Conservation (phyloP, 2,329 filamentous ascomycete species). For the Amylocarpus encephaloides region DNA sequence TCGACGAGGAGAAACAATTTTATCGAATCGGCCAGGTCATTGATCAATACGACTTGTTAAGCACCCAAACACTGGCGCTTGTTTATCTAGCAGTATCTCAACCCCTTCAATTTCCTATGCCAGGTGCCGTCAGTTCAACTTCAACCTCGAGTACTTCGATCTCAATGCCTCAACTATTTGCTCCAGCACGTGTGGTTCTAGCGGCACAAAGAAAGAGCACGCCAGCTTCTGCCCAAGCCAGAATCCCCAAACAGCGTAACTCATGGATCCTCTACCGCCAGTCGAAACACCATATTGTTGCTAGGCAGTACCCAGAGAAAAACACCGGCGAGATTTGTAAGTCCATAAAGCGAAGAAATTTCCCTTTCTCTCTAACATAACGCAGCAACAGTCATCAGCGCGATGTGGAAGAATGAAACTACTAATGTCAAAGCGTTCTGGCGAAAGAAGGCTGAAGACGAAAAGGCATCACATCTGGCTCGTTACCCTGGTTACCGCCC, state of each 20-base stretch:
- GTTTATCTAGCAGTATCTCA: neutral
- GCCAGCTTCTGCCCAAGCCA: neutral
- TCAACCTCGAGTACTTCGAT: neutral
- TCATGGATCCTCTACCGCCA: slow-evolving; percentile 7
- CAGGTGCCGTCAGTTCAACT: neutral
- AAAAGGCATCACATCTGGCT: neutral
- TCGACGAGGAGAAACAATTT: neutral
- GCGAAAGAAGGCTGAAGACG: neutral
- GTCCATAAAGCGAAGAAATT: neutral
- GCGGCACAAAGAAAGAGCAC: neutral
- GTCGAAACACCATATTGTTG: slow-evolving; percentile 2
- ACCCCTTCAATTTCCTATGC: neutral
- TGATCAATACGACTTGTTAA: neutral
- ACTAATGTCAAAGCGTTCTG: neutral
- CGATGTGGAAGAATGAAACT: slow-evolving; percentile 4
- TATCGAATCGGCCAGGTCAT: slow-evolving; percentile 6
- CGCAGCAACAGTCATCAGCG: neutral
- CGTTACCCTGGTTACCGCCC: slow-evolving; percentile 1
- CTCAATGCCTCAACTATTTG: neutral
- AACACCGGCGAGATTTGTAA: slow-evolving; percentile 6
- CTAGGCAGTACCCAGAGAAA: neutral
- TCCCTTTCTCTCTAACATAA: neutral
- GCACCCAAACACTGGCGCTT: neutral
- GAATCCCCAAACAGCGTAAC: slow-evolving; percentile 2
- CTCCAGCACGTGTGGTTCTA: neutral